Evolutionary conservation across 805 yeast species (phyloP), one percentile per base, ranked within the genome.

Genomic region (Naumovozyma dairenensis): DNA sequence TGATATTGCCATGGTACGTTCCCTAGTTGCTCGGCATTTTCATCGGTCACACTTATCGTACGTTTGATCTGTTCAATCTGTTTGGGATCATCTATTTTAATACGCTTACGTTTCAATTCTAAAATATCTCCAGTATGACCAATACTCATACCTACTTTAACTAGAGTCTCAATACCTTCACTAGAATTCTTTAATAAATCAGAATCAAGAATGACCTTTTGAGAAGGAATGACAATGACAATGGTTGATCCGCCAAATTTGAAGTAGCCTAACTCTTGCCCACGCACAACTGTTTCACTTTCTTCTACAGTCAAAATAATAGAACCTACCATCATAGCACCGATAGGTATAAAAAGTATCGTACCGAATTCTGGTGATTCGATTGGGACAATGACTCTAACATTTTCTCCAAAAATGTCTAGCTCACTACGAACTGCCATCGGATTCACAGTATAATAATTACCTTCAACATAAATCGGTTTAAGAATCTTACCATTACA

Each of bases 241-340:
- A 85, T 69, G 0, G 98, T 92, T 0, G 94, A 82, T 0, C 98
- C 98, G 10, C 98, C 98, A 62, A 89, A 89, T 53, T 87, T 84
- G 69, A 89, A 89, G 52, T 84, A 89, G 0, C 98, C 98, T 18
- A 89, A 58, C 48, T 89, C 97, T 28, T 82, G 87, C 4, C 92
- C 82, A 29, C 87, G 66, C 6, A 59, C 47, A 3, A 89, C 66
- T 0, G 34, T 25, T 28, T 74, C 74, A 2, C 84, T 85, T 29
- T 68, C 71, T 33, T 69, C 53, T 12, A 76, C 78, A 0, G 89
- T 77, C 19, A 89, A 55, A 0, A 85, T 70, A 2, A 80, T 86
- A 2, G 94, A 80, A 0, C 97, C 97, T 2, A 89, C 98, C 96
- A 89, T 86, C 97, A 92, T 89, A 0, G 98, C 98, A 22, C 98